Evolutionary conservation across 768 basidiomycete species (phyloP).

Genomic region (Atractiella rhizophila): DNA sequence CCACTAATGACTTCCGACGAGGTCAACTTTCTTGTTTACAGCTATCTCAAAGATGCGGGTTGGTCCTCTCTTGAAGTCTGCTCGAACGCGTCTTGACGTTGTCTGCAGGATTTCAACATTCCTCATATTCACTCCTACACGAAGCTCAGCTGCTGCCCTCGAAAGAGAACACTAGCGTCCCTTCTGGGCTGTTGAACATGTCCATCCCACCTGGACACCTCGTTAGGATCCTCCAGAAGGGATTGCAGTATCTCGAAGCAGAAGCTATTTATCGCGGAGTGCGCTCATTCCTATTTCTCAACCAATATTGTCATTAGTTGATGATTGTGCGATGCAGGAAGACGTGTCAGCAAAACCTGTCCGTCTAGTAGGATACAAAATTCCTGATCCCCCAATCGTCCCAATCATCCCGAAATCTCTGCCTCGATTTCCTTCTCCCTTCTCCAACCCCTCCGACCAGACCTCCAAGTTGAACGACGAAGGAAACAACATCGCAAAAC

Average conservation of each 20-base stretch:
- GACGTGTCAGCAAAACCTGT: constrained; percentile 1
- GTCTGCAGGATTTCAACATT: constrained; percentile 10
- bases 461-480: not conserved
- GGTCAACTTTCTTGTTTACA: constrained; percentile 15
- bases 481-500: not conserved
- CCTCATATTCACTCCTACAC: constrained; percentile 11
- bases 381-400: constrained; percentile 10
- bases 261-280: constrained; percentile 13
- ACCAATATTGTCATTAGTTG: not conserved
- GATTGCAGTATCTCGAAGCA: constrained; percentile 15
- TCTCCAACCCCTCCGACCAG: not conserved
- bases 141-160: constrained; percentile 10
- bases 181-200: not conserved
- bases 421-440: not conserved
- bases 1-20: constrained; percentile 11
- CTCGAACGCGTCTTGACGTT: not conserved
- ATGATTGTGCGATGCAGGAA: not conserved
- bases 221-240: constrained; percentile 15
- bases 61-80: not conserved
- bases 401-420: constrained; percentile 12
- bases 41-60: constrained; percentile 13
- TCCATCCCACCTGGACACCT: constrained; percentile 15
- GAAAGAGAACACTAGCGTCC: not conserved
- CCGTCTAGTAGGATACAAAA: constrained; percentile 11
- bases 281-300: not conserved